phyloP scores from a whole-genome alignment of 192 early-diverging fungal species.

The Pilaira anomala region DNA sequence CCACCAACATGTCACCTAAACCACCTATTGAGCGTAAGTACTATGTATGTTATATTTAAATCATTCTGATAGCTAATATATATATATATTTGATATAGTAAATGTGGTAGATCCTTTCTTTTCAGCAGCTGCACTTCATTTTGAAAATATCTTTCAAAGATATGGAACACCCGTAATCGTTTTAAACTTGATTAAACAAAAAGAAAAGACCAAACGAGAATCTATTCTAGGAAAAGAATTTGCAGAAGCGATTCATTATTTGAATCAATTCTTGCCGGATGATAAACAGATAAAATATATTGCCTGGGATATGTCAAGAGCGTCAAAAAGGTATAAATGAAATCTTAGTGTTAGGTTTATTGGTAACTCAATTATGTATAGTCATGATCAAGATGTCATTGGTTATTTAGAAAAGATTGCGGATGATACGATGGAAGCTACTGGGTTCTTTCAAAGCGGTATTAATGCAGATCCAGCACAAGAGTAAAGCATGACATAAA shows the following conservation, averaged over 20 bases:
- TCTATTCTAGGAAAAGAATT: constrained; percentile 85
- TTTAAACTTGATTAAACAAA: constrained; percentile 93
- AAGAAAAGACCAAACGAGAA: constrained; percentile 88
- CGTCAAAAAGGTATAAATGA: constrained; percentile 75
- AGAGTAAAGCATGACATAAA: neutral
- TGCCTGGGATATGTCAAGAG: constrained; percentile 98
- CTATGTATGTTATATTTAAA: too few species aligned
- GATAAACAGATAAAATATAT: constrained; percentile 83
- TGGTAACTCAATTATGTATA: constrained; percentile 9
- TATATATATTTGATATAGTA: constrained; percentile 40
- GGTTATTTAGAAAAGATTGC: constrained; percentile 85
- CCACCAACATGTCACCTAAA: constrained; percentile 88
- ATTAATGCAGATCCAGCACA: constrained; percentile 52
- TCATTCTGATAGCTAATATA: too few species aligned
- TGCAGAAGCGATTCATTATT: constrained; percentile 71
- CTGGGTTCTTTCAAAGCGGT: constrained; percentile 93
- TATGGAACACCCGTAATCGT: constrained; percentile 91
- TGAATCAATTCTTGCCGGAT: constrained; percentile 86
- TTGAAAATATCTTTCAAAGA: constrained; percentile 87
- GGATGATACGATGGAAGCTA: constrained; percentile 77
- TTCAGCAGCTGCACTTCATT: constrained; percentile 88
- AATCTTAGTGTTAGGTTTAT: neutral
- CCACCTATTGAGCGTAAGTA: constrained; percentile 71
- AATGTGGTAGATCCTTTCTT: constrained; percentile 91
- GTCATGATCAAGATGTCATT: constrained; percentile 85